A percentile compares a stretch with the other conserved stretches of the same genome.
phyloP scores from a whole-genome alignment of 176 grass and related monocot species.

The Musa itinerans region DNA sequence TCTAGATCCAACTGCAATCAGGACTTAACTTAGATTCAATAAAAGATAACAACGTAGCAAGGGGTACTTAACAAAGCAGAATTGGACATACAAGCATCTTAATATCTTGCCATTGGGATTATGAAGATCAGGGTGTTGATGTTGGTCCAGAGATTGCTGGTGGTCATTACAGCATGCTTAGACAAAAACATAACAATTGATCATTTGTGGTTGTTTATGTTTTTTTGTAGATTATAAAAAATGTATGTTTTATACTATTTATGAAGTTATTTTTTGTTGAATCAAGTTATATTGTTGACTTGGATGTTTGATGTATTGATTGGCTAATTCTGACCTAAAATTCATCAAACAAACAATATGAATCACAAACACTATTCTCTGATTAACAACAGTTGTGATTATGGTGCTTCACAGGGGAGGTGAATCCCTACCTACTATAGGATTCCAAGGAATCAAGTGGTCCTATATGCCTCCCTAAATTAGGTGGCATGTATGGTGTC shows the following conservation, averaged over 20 bases:
- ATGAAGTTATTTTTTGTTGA: not conserved
- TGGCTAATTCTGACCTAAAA: not conserved
- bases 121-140: not conserved
- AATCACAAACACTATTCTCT: no score
- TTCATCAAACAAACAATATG: not conserved
- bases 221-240: not conserved
- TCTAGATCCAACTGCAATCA: not conserved
- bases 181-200: not conserved
- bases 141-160: not conserved
- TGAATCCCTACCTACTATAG: no score
- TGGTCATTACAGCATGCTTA: not conserved
- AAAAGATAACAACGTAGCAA: not conserved
- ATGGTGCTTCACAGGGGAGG: no score
- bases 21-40: not conserved
- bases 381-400: no score
- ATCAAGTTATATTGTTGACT: not conserved
- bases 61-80: not conserved
- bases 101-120: not conserved
- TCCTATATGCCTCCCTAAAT: no score
- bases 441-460: no score
- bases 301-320: not conserved
- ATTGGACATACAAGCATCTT: not conserved
- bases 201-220: not conserved
- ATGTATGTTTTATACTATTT: not conserved
- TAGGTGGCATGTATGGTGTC: no score